phyloP scores from a whole-genome alignment of 2,329 filamentous ascomycete species.

The Samsoniella hepiali region DNA sequence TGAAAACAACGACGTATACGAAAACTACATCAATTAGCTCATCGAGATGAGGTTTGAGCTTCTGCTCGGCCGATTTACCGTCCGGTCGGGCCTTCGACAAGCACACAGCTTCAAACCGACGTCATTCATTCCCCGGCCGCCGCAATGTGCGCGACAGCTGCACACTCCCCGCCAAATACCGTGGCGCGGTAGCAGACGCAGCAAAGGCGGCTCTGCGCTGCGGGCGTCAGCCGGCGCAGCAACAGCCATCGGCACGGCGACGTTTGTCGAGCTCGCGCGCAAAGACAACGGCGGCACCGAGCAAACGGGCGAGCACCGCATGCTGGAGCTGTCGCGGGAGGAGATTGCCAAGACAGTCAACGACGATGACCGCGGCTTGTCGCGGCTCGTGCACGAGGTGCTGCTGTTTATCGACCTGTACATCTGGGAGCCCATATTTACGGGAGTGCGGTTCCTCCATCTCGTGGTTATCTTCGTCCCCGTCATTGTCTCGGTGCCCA shows the following conservation, averaged over 20 bases:
- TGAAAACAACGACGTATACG: conserved; percentile 3
- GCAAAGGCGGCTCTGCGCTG: conserved; percentile 28
- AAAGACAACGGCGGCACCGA: conserved; percentile 47
- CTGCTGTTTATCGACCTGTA: conserved; percentile 68
- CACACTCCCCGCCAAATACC: conserved; percentile 26
- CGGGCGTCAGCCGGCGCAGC: conserved; percentile 40
- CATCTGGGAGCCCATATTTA: conserved; percentile 83
- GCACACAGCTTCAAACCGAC: conserved; percentile 23
- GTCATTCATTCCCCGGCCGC: background rate
- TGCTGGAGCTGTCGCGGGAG: conserved; percentile 76
- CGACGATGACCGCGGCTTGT: conserved; percentile 58
- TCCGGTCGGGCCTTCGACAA: conserved; percentile 36
- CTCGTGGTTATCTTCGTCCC: conserved; percentile 87
- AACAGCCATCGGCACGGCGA: conserved; percentile 50
- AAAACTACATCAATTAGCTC: conserved; percentile 21
- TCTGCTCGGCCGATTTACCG: conserved; percentile 42
- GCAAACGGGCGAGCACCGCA: conserved; percentile 75
- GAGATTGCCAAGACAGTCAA: conserved; percentile 71
- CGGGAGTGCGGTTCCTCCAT: conserved; percentile 82
- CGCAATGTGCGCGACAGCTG: conserved; percentile 19
- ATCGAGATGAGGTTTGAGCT: conserved; percentile 46
- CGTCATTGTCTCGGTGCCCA: conserved; percentile 75
- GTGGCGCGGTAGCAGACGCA: conserved; percentile 24
- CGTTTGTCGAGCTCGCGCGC: conserved; percentile 57
- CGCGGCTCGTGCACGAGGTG: conserved; percentile 55